These are phyloP conservation scores for Apophysomyces sp. DNA, from an alignment of 371 early-diverging fungal species.

Conservation along the genomic window DNA sequence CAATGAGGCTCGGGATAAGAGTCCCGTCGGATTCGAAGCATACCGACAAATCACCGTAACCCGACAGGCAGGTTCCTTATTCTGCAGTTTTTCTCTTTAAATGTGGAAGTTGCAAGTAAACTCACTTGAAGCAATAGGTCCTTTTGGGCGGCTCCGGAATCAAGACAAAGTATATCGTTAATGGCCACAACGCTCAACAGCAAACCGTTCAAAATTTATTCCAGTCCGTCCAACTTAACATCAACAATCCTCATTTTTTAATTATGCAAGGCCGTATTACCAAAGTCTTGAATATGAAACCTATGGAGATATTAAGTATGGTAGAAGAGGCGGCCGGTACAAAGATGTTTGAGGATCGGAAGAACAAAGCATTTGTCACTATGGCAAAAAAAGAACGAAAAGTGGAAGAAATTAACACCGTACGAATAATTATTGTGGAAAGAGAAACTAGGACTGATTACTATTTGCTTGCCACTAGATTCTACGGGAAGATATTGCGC, in stretches of 20 bases:
- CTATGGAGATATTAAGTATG: slow-evolving; percentile 93
- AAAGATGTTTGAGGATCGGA: slow-evolving; percentile 96
- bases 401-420: slow-evolving; percentile 86
- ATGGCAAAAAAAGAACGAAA: slow-evolving; percentile 97
- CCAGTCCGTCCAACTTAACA: slow-evolving; percentile 96
- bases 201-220: slow-evolving; percentile 90
- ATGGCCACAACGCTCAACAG: slow-evolving; percentile 91
- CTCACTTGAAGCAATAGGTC: too few relatives aligned
- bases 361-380: slow-evolving; percentile 92
- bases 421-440: slow-evolving; percentile 17
- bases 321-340: slow-evolving; percentile 99
- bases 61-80: slow-evolving; percentile 80
- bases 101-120: too few relatives aligned
- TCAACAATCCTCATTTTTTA: slow-evolving; percentile 98
- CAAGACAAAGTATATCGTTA: slow-evolving; percentile 95
- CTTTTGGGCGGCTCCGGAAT: slow-evolving; percentile 71
- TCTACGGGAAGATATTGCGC: slow-evolving; percentile 88
- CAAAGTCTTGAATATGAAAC: slow-evolving; percentile 99
- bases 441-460: neutral
- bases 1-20: slow-evolving; percentile 82
- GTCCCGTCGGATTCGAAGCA: slow-evolving; percentile 92
- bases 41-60: slow-evolving; percentile 90
- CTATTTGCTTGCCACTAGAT: slow-evolving; percentile 40
- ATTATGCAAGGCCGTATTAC: slow-evolving; percentile 99
- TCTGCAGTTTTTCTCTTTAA: too few relatives aligned